A percentile compares a stretch with the other conserved stretches of the same genome.
Conservation (phyloP, 169 alveolate genomes). For the Amoebophrya sp. region DNA sequence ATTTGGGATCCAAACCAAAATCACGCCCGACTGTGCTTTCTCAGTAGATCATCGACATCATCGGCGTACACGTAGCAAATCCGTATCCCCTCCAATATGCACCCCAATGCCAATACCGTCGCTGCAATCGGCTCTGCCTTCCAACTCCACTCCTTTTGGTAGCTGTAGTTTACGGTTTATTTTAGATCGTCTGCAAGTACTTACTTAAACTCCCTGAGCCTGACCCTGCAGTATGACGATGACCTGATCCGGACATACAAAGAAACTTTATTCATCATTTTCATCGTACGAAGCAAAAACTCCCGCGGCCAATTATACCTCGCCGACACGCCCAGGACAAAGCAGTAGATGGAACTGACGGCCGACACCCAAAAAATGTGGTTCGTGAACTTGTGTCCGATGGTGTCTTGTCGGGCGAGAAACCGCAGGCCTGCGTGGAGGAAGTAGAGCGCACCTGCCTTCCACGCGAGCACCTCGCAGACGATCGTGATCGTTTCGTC, state of each 20-base stretch:
- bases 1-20: no score
- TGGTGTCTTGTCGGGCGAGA: not conserved
- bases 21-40: not conserved
- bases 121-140: constrained; percentile 29
- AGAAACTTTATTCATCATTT: not conserved
- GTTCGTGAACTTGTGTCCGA: not conserved
- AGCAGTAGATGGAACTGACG: not conserved
- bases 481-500: not conserved
- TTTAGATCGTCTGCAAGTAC: not conserved
- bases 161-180: not conserved
- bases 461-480: not conserved
- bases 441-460: not conserved
- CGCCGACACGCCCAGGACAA: not conserved
- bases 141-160: constrained; percentile 27
- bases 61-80: not conserved
- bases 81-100: not conserved
- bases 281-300: not conserved
- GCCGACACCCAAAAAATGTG: not conserved
- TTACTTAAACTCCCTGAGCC: not conserved
- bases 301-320: not conserved
- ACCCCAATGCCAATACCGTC: not conserved
- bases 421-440: not conserved
- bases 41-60: not conserved
- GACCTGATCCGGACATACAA: not conserved
- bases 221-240: not conserved